These are phyloP conservation scores for Penicillium sp. DNA, from an alignment of 2,329 filamentous ascomycete genomes.

Conservation along the genomic window DNA sequence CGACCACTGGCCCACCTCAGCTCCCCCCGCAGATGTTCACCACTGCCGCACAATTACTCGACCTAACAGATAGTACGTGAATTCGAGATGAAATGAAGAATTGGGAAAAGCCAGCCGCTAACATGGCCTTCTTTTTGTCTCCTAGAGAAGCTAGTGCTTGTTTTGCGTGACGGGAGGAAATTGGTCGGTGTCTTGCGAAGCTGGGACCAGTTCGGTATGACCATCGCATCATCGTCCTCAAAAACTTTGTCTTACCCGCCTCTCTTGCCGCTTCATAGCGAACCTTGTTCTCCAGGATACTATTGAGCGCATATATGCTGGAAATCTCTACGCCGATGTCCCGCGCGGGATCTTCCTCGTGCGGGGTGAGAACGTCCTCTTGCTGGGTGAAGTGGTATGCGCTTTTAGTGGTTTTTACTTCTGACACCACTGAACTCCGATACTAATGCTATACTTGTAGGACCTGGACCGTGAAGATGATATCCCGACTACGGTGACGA, in stretches of 20 bases:
- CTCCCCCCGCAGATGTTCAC: conserved; percentile 89
- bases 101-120: not conserved
- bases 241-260: conserved; percentile 4
- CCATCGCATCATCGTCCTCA: conserved; percentile 3
- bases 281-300: conserved; percentile 95
- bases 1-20: conserved; percentile 42
- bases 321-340: conserved; percentile 75
- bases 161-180: conserved; percentile 89
- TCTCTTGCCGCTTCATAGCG: conserved; percentile 50
- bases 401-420: not conserved
- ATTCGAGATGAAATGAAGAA: not conserved
- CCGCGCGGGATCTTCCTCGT: conserved; percentile 84
- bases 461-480: conserved; percentile 95
- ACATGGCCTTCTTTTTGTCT: not conserved
- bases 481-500: conserved; percentile 63
- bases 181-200: conserved; percentile 86
- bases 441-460: conserved; percentile 30
- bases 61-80: conserved; percentile 89
- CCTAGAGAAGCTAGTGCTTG: conserved; percentile 88
- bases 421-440: not conserved
- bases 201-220: conserved; percentile 95
- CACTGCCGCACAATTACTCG: conserved; percentile 88
- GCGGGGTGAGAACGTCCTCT: conserved; percentile 90
- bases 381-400: conserved; percentile 79
- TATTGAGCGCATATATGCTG: conserved; percentile 76